Conservation (phyloP, 805 yeast genomes). For the Isabelozyma heimii region DNA sequence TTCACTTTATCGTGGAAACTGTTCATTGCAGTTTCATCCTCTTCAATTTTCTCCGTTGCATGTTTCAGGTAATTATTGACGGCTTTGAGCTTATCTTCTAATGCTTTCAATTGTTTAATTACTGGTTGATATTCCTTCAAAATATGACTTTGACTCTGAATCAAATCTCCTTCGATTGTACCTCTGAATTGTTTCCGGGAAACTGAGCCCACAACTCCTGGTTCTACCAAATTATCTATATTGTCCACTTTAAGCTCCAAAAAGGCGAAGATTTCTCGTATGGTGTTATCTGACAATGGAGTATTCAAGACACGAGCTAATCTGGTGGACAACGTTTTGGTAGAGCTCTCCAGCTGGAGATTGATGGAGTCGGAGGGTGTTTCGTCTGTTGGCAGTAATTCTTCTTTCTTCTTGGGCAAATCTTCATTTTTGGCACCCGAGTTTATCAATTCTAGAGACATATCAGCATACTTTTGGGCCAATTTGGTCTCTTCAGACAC, state of each 20-base stretch:
- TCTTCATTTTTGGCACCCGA: background rate
- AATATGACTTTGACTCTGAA: slow-evolving; percentile 46
- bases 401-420: background rate
- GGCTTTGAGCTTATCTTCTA: slow-evolving; percentile 14
- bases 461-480: slow-evolving; percentile 49
- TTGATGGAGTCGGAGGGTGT: background rate
- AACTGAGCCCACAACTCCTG: slow-evolving; percentile 55
- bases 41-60: slow-evolving; percentile 40
- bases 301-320: slow-evolving; percentile 49
- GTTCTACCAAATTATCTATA: slow-evolving; percentile 39
- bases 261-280: slow-evolving; percentile 30
- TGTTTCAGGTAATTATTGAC: slow-evolving; percentile 22
- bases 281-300: slow-evolving; percentile 34
- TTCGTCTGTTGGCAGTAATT: slow-evolving; percentile 5
- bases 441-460: slow-evolving; percentile 39
- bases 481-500: slow-evolving; percentile 9
- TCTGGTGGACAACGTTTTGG: slow-evolving; percentile 37
- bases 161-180: slow-evolving; percentile 57
- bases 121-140: slow-evolving; percentile 34
- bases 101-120: slow-evolving; percentile 20
- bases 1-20: slow-evolving; percentile 22
- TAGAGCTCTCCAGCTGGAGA: background rate
- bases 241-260: slow-evolving; percentile 23
- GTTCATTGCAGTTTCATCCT: slow-evolving; percentile 18
- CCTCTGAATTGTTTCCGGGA: slow-evolving; percentile 60